Evolutionary conservation across 495 filamentous ascomycete genomes (phyloP).

Genomic region (Podospora sp.): DNA sequence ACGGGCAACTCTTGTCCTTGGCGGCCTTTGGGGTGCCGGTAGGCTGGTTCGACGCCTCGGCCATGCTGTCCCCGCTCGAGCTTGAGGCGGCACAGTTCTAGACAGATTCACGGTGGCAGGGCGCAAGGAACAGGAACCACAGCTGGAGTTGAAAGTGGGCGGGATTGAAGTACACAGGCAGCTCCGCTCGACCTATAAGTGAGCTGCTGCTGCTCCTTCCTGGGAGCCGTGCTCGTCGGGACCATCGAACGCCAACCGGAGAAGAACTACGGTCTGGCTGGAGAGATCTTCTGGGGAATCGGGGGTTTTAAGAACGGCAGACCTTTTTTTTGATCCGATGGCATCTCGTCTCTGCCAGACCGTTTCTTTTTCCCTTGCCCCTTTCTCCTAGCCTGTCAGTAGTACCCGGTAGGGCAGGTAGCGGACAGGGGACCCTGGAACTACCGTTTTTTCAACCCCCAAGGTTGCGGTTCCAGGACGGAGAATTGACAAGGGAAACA

Average conservation of each 20-base stretch:
- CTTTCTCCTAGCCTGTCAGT: slow-evolving; percentile 17
- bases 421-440: slow-evolving; percentile 20
- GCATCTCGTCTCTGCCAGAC: slow-evolving; percentile 12
- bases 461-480: not conserved
- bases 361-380: slow-evolving; percentile 22
- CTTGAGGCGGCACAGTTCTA: not conserved
- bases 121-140: not conserved
- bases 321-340: slow-evolving; percentile 16
- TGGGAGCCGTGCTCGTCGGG: slow-evolving; percentile 19
- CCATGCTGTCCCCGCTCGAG: slow-evolving; percentile 24
- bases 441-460: slow-evolving; percentile 13
- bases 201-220: slow-evolving; percentile 25
- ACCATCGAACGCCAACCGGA: slow-evolving; percentile 18
- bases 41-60: slow-evolving; percentile 22
- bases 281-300: slow-evolving; percentile 3
- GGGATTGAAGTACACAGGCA: slow-evolving; percentile 6
- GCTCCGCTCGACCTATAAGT: slow-evolving; percentile 14
- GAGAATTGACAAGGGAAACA: not conserved
- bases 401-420: slow-evolving; percentile 20
- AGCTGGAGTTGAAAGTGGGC: not conserved
- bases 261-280: not conserved
- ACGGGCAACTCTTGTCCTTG: slow-evolving; percentile 85
- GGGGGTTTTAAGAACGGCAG: slow-evolving; percentile 11
- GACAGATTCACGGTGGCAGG: not conserved
- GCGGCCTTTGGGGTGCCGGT: slow-evolving; percentile 41